Conservation (phyloP, 2,329 filamentous ascomycete genomes). For the Bipolaris gigantea region DNA sequence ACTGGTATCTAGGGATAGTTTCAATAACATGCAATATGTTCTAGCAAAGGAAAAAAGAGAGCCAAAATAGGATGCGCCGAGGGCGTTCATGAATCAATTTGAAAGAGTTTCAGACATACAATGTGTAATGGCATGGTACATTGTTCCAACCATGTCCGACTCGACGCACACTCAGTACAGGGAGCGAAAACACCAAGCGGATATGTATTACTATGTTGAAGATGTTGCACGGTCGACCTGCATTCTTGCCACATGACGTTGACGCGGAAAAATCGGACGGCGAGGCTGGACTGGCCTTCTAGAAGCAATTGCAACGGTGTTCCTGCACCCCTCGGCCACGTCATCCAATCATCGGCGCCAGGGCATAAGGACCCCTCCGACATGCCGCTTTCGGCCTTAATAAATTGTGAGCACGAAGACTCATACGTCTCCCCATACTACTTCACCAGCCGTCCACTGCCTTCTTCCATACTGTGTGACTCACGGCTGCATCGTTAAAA, state of each 20-base stretch:
- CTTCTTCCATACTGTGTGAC: constrained; percentile 16
- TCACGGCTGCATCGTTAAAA: constrained; percentile 14
- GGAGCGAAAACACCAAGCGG: not conserved
- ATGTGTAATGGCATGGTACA: not conserved
- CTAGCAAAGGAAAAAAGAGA: not conserved
- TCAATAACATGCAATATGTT: too few relatives aligned
- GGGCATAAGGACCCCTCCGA: constrained; percentile 1
- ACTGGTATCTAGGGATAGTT: too few relatives aligned
- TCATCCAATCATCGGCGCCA: not conserved
- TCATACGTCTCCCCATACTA: constrained; percentile 14
- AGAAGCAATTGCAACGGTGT: constrained; percentile 2
- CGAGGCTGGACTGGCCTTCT: constrained; percentile 1
- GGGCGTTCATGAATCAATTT: not conserved
- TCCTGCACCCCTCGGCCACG: not conserved
- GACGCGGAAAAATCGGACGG: not conserved
- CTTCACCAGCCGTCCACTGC: constrained; percentile 7
- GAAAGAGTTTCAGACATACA: not conserved
- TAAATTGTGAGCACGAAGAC: constrained; percentile 27
- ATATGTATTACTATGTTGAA: not conserved
- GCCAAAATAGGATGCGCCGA: not conserved
- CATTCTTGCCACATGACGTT: not conserved
- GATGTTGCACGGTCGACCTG: not conserved
- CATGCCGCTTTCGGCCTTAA: constrained; percentile 24
- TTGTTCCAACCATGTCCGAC: not conserved
- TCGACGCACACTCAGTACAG: not conserved